These are phyloP conservation scores for Thuidium tamariscinum DNA, from an alignment of 225 moss, liverwort and hornwort species.

Conservation along the genomic window DNA sequence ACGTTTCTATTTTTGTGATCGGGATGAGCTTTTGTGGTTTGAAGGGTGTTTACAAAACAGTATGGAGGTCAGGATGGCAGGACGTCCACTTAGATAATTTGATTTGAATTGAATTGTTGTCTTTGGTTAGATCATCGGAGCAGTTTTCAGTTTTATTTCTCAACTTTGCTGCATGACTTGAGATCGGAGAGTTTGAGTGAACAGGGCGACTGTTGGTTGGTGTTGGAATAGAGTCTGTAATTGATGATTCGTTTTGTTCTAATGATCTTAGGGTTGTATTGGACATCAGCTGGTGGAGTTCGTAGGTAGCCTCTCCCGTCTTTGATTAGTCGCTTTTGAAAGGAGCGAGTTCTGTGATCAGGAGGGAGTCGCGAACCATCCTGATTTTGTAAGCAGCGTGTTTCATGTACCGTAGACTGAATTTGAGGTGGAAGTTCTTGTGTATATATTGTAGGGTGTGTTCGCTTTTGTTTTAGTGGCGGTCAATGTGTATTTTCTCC, in stretches of 20 bases:
- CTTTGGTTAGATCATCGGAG: neutral
- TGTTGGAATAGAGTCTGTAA: neutral
- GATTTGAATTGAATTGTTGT: neutral
- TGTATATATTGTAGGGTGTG: neutral
- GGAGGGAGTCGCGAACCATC: neutral
- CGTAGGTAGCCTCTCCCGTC: neutral
- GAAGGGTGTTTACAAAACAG: neutral
- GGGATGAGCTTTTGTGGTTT: neutral
- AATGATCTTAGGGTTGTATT: neutral
- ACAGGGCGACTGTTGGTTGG: neutral
- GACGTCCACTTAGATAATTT: neutral
- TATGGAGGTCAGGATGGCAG: neutral
- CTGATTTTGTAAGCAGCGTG: neutral
- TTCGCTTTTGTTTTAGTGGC: neutral
- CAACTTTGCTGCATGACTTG: neutral
- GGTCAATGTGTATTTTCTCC: neutral
- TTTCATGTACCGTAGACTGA: neutral
- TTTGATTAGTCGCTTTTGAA: neutral
- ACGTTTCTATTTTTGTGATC: neutral
- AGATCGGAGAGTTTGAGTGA: neutral
- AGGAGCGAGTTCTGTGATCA: neutral
- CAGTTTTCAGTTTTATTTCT: neutral
- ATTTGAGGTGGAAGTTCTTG: neutral
- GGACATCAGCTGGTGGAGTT: neutral
- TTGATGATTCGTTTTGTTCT: neutral